Evolutionary conservation across 495 filamentous ascomycete species (phyloP).

Genomic region (Annulohypoxylon bovei): DNA sequence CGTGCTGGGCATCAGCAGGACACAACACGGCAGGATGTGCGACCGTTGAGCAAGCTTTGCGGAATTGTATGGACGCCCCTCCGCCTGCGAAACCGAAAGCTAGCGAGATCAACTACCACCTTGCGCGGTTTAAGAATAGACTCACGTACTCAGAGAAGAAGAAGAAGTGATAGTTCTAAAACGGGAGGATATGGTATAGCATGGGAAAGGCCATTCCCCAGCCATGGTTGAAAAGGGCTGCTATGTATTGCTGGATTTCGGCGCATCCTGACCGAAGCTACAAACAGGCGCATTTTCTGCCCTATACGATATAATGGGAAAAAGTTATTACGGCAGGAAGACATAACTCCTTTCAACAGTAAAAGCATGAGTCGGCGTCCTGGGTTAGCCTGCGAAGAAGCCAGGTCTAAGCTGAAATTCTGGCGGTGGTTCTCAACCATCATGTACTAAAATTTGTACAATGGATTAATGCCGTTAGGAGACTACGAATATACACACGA

Average conservation of each 20-base stretch:
- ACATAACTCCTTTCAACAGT: background rate
- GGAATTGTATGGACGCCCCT: conserved; percentile 93
- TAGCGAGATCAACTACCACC: conserved; percentile 95
- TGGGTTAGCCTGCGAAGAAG: conserved; percentile 6
- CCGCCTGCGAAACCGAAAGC: conserved; percentile 71
- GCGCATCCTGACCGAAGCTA: background rate
- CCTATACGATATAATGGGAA: conserved; percentile 33
- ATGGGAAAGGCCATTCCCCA: background rate
- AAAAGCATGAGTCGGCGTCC: conserved; percentile 30
- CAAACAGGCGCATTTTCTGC: background rate
- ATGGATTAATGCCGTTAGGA: conserved; percentile 10
- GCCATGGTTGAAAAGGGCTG: background rate
- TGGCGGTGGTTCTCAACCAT: conserved; percentile 1
- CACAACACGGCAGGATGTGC: conserved; percentile 77
- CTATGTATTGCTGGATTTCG: background rate
- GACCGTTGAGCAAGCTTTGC: conserved; percentile 81
- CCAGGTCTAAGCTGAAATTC: background rate
- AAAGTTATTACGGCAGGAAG: background rate
- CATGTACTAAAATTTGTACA: conserved; percentile 21
- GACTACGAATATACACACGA: background rate
- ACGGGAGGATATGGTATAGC: background rate
- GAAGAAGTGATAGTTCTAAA: conserved; percentile 53
- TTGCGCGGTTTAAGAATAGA: conserved; percentile 84
- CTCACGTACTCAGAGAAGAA: conserved; percentile 79
- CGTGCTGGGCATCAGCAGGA: conserved; percentile 94